Conservation (phyloP, 1,139 yeast genomes). For the Geotrichum citri-aurantii region DNA sequence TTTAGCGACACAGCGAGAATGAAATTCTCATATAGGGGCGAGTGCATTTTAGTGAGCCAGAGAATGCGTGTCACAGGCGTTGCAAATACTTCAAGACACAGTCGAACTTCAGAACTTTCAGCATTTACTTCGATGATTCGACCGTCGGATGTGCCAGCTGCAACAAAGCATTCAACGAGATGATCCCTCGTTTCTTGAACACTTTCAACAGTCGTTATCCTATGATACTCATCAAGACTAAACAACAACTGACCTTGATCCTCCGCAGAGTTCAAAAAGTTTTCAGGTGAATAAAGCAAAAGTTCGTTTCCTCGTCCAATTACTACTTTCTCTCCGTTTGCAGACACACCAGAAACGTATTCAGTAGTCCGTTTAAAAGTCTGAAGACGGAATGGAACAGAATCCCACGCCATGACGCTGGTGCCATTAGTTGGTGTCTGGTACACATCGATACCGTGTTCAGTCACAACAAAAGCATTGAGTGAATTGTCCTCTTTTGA, state of each 20-base stretch:
- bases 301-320: slow-evolving; percentile 18
- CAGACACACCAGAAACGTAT: slow-evolving; percentile 19
- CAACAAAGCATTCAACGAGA: slow-evolving; percentile 8
- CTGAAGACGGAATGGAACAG: slow-evolving; percentile 12
- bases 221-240: slow-evolving; percentile 4
- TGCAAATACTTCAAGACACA: slow-evolving; percentile 20
- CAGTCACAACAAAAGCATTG: slow-evolving; percentile 15
- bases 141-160: slow-evolving; percentile 22
- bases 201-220: slow-evolving; percentile 13
- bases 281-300: slow-evolving; percentile 16
- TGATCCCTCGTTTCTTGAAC: background rate
- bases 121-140: slow-evolving; percentile 18
- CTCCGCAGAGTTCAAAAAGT: slow-evolving; percentile 18
- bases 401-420: slow-evolving; percentile 18
- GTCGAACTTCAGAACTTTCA: slow-evolving; percentile 11
- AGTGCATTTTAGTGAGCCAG: slow-evolving; percentile 5
- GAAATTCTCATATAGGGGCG: slow-evolving; percentile 9
- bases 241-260: slow-evolving; percentile 11
- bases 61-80: slow-evolving; percentile 21
- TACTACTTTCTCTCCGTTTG: slow-evolving; percentile 19
- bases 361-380: slow-evolving; percentile 13
- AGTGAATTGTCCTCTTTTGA: slow-evolving; percentile 11
- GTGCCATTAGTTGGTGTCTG: slow-evolving; percentile 3
- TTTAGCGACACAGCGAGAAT: slow-evolving; percentile 23
- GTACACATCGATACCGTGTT: slow-evolving; percentile 13